A percentile compares a stretch with the other conserved stretches of the same genome.
Evolutionary conservation across 2,329 filamentous ascomycete genomes (phyloP).

Genomic region (Macrophomina phaseolina): DNA sequence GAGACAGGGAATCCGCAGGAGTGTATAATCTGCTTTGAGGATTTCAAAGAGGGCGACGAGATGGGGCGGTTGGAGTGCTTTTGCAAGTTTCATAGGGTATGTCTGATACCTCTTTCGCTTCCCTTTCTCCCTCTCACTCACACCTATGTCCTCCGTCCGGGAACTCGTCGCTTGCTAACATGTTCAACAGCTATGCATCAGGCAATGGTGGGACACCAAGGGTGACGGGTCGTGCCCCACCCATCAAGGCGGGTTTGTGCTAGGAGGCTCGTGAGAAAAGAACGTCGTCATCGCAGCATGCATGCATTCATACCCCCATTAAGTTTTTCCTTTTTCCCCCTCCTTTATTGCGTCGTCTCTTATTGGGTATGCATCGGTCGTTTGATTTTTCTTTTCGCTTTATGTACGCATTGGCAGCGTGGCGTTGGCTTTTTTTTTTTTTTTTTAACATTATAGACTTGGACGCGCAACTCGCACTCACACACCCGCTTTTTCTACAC

Average conservation of each 20-base stretch:
- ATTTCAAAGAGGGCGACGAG: slow-evolving; percentile 65
- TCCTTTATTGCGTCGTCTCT: neutral
- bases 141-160: too few relatives aligned
- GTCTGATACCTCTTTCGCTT: neutral
- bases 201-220: slow-evolving; percentile 64
- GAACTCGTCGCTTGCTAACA: slow-evolving; percentile 14
- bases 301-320: neutral
- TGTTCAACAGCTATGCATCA: slow-evolving; percentile 55
- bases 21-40: slow-evolving; percentile 69
- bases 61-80: slow-evolving; percentile 67
- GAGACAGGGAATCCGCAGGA: slow-evolving; percentile 60
- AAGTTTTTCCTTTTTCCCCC: neutral
- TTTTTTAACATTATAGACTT: neutral
- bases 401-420: neutral
- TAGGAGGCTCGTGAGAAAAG: neutral
- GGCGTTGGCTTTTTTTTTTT: neutral
- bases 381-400: neutral
- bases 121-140: neutral
- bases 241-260: slow-evolving; percentile 51
- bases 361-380: neutral
- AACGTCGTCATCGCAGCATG: neutral
- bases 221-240: slow-evolving; percentile 64
- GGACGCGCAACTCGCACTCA: too few relatives aligned
- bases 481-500: too few relatives aligned
- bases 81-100: slow-evolving; percentile 66